phyloP scores from a whole-genome alignment of 2,329 filamentous ascomycete genomes.

The Lachnellula arida region DNA sequence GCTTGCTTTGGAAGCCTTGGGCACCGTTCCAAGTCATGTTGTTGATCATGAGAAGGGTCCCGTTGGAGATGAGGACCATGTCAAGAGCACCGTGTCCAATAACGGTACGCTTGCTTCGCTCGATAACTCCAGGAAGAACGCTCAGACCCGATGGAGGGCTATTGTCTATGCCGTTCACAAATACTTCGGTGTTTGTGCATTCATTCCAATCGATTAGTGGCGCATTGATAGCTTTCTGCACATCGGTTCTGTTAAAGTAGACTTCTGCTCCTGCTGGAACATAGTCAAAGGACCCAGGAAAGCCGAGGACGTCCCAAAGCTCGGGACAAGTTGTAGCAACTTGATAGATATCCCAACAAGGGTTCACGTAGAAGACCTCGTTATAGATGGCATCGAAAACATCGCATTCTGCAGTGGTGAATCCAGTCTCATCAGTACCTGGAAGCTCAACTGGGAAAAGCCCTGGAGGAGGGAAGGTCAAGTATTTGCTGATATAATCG shows the following conservation, averaged over 20 bases:
- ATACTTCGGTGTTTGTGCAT: conserved; percentile 46
- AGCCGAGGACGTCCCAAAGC: conserved; percentile 64
- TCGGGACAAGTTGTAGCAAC: conserved; percentile 68
- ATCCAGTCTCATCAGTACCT: conserved; percentile 37
- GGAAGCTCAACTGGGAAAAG: conserved; percentile 48
- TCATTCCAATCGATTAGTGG: conserved; percentile 64
- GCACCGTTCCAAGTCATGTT: conserved; percentile 64
- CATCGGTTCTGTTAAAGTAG: conserved; percentile 58
- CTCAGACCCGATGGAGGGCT: conserved; percentile 50
- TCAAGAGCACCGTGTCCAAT: conserved; percentile 63
- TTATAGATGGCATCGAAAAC: conserved; percentile 52
- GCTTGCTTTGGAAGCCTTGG: conserved; percentile 51
- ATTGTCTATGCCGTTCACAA: conserved; percentile 44
- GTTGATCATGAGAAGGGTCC: conserved; percentile 55
- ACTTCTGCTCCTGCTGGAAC: conserved; percentile 55
- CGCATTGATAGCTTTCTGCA: conserved; percentile 59
- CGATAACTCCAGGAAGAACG: conserved; percentile 66
- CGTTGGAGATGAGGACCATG: conserved; percentile 52
- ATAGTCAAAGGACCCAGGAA: conserved; percentile 62
- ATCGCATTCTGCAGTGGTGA: conserved; percentile 46
- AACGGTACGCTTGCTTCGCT: conserved; percentile 66
- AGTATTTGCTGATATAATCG: conserved; percentile 54
- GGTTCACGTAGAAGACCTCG: conserved; percentile 57
- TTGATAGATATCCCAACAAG: conserved; percentile 76
- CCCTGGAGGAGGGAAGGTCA: conserved; percentile 64